Evolutionary conservation across 140 eudicot genomes (phyloP).

Genomic region (Stevia rebaudiana): DNA sequence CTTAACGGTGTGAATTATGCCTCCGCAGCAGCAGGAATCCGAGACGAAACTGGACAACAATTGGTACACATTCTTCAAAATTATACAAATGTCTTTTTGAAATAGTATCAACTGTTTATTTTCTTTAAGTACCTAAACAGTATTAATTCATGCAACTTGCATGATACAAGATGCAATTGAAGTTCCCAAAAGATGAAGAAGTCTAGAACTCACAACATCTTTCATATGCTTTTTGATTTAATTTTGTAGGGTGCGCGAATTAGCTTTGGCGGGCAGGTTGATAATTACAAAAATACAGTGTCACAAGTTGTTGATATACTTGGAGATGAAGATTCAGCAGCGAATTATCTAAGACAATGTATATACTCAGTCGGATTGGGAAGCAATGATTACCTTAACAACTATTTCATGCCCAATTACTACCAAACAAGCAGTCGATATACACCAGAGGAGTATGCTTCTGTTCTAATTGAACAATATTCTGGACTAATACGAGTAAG

Average conservation of each 20-base stretch:
- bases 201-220: too few relatives aligned
- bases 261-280: constrained; percentile 67
- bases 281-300: constrained; percentile 67
- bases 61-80: constrained; percentile 8
- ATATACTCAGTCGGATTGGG: constrained; percentile 74
- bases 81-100: neutral
- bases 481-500: constrained; percentile 49
- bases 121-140: too few relatives aligned
- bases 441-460: constrained; percentile 62
- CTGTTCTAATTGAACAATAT: constrained; percentile 65
- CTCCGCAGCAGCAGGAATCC: constrained; percentile 32
- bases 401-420: constrained; percentile 76
- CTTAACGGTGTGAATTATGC: constrained; percentile 27
- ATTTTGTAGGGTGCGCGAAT: constrained; percentile 47
- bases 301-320: constrained; percentile 64
- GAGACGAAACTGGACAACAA: constrained; percentile 29
- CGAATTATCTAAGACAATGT: constrained; percentile 64
- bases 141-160: too few relatives aligned
- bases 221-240: neutral
- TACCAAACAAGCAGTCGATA: constrained; percentile 60
- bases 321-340: constrained; percentile 62
- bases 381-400: constrained; percentile 90
- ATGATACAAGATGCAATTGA: too few relatives aligned
- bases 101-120: too few relatives aligned
- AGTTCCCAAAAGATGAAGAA: neutral